phyloP scores from a whole-genome alignment of 169 alveolate species.

The Plasmodium gaboni region DNA sequence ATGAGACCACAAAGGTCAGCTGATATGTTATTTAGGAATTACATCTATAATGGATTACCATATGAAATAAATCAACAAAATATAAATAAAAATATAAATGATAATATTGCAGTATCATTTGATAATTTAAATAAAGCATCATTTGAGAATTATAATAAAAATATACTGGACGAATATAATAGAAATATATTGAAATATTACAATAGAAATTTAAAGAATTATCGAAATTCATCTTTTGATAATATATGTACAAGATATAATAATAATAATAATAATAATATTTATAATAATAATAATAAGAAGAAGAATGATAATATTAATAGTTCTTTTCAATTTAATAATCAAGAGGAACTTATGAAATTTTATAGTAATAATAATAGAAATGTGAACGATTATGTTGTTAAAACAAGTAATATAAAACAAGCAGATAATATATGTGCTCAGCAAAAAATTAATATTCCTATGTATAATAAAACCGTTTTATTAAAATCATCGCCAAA shows the following conservation, averaged over 20 bases:
- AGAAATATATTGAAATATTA: neutral
- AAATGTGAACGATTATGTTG: neutral
- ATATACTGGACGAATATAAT: conserved; percentile 11
- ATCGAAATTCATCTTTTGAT: conserved; percentile 31
- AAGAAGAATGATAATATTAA: neutral
- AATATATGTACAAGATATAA: neutral
- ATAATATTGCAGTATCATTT: neutral
- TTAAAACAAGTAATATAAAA: neutral
- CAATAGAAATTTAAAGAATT: conserved; percentile 1
- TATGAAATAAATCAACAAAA: conserved; percentile 4
- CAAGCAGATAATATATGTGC: conserved; percentile 2
- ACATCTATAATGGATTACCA: conserved; percentile 6
- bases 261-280: conserved; percentile 7
- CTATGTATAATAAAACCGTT: neutral
- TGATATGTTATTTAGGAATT: conserved; percentile 1
- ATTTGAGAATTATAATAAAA: neutral
- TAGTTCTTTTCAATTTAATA: neutral
- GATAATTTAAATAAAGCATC: too few species aligned
- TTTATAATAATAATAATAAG: neutral
- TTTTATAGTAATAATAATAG: conserved; percentile 24
- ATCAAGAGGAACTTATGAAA: neutral
- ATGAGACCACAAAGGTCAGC: neutral
- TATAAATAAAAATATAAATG: conserved; percentile 9
- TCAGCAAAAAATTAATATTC: conserved; percentile 13
- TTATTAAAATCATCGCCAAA: conserved; percentile 14